Percentiles rank a stretch among this genome's conserved stretches.
Conservation (phyloP, 805 yeast genomes). For the Tetrapisispora fleetii region DNA sequence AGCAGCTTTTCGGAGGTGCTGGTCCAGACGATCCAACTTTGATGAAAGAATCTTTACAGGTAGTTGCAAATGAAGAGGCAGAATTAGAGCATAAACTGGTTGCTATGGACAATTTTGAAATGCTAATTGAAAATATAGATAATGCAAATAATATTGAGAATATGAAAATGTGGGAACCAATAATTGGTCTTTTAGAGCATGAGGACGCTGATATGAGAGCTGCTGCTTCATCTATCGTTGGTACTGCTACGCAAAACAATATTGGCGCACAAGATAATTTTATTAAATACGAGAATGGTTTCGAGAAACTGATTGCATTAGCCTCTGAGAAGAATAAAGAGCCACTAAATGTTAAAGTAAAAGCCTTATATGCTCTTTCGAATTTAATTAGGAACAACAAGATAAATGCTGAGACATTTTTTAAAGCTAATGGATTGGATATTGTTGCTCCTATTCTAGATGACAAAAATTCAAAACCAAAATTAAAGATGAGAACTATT, state of each 20-base stretch:
- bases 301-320: conserved; percentile 36
- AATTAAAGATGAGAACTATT: conserved; percentile 42
- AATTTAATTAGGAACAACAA: conserved; percentile 61
- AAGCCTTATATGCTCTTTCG: conserved; percentile 71
- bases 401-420: conserved; percentile 47
- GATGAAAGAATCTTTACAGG: conserved; percentile 68
- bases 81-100: conserved; percentile 53
- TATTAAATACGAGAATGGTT: conserved; percentile 39
- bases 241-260: conserved; percentile 91
- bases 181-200: conserved; percentile 44
- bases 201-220: conserved; percentile 39
- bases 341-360: conserved; percentile 36
- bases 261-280: conserved; percentile 63
- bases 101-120: conserved; percentile 86
- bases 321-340: conserved; percentile 23
- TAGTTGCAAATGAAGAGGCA: conserved; percentile 49
- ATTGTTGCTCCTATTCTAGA: conserved; percentile 31
- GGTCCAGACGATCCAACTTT: conserved; percentile 81
- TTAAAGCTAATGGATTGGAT: conserved; percentile 52
- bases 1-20: conserved; percentile 62
- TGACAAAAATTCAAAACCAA: conserved; percentile 24
- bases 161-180: conserved; percentile 67
- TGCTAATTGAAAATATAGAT: conserved; percentile 86
- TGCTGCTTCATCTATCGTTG: conserved; percentile 64
- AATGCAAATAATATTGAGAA: conserved; percentile 89